These are phyloP conservation scores for Bretschneidera sinensis DNA, from an alignment of 345 rosid species.

Conservation along the genomic window DNA sequence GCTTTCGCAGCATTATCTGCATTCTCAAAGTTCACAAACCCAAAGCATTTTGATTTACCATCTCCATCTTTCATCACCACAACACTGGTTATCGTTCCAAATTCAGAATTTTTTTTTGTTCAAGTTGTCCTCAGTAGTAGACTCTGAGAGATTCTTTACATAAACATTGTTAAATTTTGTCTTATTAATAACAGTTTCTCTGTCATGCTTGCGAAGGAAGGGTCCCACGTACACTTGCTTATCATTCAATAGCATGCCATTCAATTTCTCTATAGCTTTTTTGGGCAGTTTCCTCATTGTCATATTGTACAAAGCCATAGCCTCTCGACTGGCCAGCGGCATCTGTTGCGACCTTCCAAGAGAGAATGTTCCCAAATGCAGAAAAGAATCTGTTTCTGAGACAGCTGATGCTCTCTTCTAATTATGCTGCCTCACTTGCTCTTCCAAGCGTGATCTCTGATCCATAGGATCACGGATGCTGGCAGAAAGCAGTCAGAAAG, in stretches of 20 bases:
- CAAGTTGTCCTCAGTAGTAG: conserved; percentile 74
- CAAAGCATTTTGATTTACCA: too few species aligned
- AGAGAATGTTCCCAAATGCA: conserved; percentile 71
- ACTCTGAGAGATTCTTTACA: conserved; percentile 77
- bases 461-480: too few species aligned
- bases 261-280: conserved; percentile 66
- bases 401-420: too few species aligned
- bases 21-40: too few species aligned
- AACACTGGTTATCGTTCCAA: conserved; percentile 72
- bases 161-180: too few species aligned
- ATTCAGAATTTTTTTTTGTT: conserved; percentile 48
- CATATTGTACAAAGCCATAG: conserved; percentile 93
- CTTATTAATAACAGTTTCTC: conserved; percentile 52
- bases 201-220: conserved; percentile 87
- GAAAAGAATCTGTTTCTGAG: too few species aligned
- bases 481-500: too few species aligned
- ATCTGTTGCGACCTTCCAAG: conserved; percentile 92
- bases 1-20: too few species aligned
- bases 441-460: too few species aligned
- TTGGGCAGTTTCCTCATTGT: conserved; percentile 70
- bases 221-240: conserved; percentile 96
- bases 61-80: conserved; percentile 87
- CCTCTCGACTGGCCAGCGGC: conserved; percentile 81
- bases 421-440: too few species aligned
- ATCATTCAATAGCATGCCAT: conserved; percentile 90